Evolutionary conservation across 2,329 filamentous ascomycete genomes (phyloP), one percentile per base, ranked within the genome.

Genomic region (Penicillium sp.): DNA sequence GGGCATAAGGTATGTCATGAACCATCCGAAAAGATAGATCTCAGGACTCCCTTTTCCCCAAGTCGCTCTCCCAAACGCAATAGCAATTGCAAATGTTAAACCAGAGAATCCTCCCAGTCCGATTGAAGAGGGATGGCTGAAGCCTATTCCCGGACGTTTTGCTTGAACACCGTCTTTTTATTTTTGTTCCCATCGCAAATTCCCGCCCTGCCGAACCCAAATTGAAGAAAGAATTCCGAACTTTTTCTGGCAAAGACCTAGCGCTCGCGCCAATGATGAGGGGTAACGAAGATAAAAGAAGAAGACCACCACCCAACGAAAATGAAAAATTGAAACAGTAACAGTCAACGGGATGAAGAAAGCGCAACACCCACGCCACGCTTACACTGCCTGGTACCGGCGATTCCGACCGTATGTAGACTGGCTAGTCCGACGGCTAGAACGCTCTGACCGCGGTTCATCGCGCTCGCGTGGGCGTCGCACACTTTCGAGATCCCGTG

Each of bases 361-460:
- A 36, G 45, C 44, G 34, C 48, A 48, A 21, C 43, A 13, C 13
- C 8, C 15, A 18, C 34, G 21, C 45, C 10, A 38, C 39, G 31
- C 42, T 44, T 43, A 49, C 29, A 26, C 39, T 23, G 39, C 39
- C 15, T 59, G 38, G 45, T 61, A 56, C 23, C 53, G 52, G 34
- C 53, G 52, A 34, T 28, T 39, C 36, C 65, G 60, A 49, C 65
- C 67, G 51, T 72, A 75, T 47, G 60, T 66, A 9, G 73, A 75
- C 44, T 69, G 68, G 53, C 68, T 72, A 9, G 71, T 72, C 38
- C 70, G 67, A 44, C 69, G 67, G 58, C 66, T 71, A 29, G 64
- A 66, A 13, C 68, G 70, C 28, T 74, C 73, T 12, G 70, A 72
- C 46, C 68, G 65, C 42, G 63, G 58, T 43, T 73, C 71, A 16